Evolutionary conservation across 2,329 filamentous ascomycete genomes (phyloP), one percentile per base, ranked within the genome.

Genomic region (Ophiostoma tasmaniense): DNA sequence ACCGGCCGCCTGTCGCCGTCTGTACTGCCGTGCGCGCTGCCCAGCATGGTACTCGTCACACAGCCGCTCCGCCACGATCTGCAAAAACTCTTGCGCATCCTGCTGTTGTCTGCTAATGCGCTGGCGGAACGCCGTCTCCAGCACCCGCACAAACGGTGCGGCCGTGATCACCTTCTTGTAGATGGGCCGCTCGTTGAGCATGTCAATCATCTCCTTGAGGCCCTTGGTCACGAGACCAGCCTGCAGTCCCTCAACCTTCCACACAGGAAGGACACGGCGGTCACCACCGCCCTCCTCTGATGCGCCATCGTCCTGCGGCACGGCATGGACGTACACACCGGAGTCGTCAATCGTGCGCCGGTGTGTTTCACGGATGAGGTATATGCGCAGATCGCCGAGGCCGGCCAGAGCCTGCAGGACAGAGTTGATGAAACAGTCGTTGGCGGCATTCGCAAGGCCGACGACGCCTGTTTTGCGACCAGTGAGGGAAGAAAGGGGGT

Each of bases 341-440:
- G 86, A 83, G 28, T 91, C 90, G 76, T 96, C 92, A 71, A 97
- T 85, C 73, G 86, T 86, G 73, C 94, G 87, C 71, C 93, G 87
- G 79, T 97, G 92, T 42, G 91, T 90, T 80, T 98, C 94, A 73
- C 92, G 87, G 76, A 98, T 97, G 71, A 99, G 82, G 80, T 97
- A 99, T 73, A 95, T 80, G 72, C 95, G 89, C 76, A 99, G 82
- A 77, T 98, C 93, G 66, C 90, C 91, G 39, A 98, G 83, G 2
- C 95, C 95, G 17, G 95, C 94, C 61, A 99, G 84, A 8, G 92
- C 93, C 81, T 99, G 95, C 45, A 99, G 86, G 25, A 97, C 90
- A 30, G 93, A 97, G 79, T 99, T 99, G 81, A 98, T 97, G 79
- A 94, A 95, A 81, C 91, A 95, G 79, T 95, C 95, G 79, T 99